Evolutionary conservation across 2,329 filamentous ascomycete genomes (phyloP).

Genomic region (Aspergillus brunneoviolaceus): DNA sequence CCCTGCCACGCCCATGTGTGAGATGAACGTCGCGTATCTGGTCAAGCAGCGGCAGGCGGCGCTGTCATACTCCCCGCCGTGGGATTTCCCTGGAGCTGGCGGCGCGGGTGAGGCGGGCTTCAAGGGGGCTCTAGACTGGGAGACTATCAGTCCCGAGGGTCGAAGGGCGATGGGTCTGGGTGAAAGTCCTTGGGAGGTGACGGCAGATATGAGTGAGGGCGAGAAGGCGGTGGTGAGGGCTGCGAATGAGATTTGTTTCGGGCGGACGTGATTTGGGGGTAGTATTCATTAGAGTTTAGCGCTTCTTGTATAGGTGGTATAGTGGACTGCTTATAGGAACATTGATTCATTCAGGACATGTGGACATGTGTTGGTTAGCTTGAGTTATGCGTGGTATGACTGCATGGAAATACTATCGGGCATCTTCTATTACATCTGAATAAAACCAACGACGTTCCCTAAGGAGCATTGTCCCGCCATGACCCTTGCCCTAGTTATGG

Average conservation of each 20-base stretch:
- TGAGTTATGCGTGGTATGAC: too few relatives aligned
- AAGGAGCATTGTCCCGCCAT: too few relatives aligned
- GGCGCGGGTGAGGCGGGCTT: constrained; percentile 44
- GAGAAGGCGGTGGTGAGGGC: constrained; percentile 52
- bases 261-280: constrained; percentile 1
- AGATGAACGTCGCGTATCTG: constrained; percentile 70
- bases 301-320: too few relatives aligned
- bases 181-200: constrained; percentile 50
- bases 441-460: too few relatives aligned
- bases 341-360: too few relatives aligned
- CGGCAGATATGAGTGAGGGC: constrained; percentile 48
- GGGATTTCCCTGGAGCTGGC: constrained; percentile 66
- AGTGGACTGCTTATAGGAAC: too few relatives aligned
- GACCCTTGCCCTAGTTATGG: too few relatives aligned
- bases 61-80: constrained; percentile 63
- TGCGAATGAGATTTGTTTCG: constrained; percentile 58
- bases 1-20: constrained; percentile 77
- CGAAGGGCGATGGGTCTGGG: constrained; percentile 57
- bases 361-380: too few relatives aligned
- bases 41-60: constrained; percentile 70
- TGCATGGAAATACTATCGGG: too few relatives aligned
- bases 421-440: too few relatives aligned
- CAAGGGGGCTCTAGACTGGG: constrained; percentile 40
- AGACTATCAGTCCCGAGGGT: constrained; percentile 46
- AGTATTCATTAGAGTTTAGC: too few relatives aligned